A percentile compares a stretch with the other conserved stretches of the same genome.
These are phyloP conservation scores for Penicillium sp. DNA, from an alignment of 2,329 filamentous ascomycete genomes.

Conservation along the genomic window DNA sequence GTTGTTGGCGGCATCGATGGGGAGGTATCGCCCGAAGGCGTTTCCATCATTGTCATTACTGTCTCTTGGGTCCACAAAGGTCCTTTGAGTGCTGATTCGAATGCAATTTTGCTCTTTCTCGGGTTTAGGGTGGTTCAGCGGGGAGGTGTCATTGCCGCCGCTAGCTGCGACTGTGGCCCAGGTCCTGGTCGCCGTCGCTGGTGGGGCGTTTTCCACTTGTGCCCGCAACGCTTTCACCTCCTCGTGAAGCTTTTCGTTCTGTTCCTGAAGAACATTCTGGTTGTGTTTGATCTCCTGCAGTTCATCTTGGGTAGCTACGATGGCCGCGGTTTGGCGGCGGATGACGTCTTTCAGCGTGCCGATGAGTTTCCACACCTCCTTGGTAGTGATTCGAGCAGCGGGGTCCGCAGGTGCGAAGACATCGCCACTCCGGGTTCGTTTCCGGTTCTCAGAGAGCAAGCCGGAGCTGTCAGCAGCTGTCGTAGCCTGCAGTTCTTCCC, in stretches of 20 bases:
- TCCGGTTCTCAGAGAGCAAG: neutral
- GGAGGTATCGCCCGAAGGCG: too few relatives aligned
- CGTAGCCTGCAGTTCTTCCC: slow-evolving; percentile 16
- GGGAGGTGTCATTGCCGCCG: neutral
- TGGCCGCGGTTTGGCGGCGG: slow-evolving; percentile 6
- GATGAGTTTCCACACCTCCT: slow-evolving; percentile 11
- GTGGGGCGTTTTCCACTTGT: slow-evolving; percentile 3
- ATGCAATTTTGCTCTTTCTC: slow-evolving; percentile 16
- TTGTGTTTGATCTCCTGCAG: slow-evolving; percentile 12
- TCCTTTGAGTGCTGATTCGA: slow-evolving; percentile 15
- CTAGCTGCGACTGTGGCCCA: slow-evolving; percentile 1
- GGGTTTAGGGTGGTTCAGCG: slow-evolving; percentile 1
- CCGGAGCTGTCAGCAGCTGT: neutral
- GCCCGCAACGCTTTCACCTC: slow-evolving; percentile 4
- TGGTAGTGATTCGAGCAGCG: slow-evolving; percentile 6
- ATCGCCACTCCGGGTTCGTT: neutral
- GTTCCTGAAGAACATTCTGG: slow-evolving; percentile 11
- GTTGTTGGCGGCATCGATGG: neutral
- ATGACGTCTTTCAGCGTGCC: slow-evolving; percentile 7
- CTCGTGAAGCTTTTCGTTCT: slow-evolving; percentile 13
- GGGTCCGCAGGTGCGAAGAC: neutral
- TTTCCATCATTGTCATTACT: slow-evolving; percentile 5
- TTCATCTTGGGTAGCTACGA: slow-evolving; percentile 7
- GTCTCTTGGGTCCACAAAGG: slow-evolving; percentile 1
- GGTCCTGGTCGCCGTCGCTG: neutral